phyloP scores from a whole-genome alignment of 257 asterid genomes.

The Rhazya stricta region DNA sequence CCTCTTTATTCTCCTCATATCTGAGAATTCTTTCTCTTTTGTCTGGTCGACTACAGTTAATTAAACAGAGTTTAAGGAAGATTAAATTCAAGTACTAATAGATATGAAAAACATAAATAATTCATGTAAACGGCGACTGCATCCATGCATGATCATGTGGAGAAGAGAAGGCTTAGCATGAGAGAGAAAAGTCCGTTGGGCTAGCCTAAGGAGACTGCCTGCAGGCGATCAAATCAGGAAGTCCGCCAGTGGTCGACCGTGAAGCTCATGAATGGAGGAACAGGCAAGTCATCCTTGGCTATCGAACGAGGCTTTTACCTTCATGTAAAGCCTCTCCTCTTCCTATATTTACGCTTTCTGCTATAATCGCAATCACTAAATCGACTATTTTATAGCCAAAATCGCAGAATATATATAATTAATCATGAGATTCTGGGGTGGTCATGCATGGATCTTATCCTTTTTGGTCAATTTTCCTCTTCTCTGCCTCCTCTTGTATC shows the following conservation, averaged over 20 bases:
- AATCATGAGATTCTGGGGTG: background rate
- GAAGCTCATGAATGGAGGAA: background rate
- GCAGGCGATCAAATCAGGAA: constrained; percentile 21
- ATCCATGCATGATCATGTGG: too few relatives aligned
- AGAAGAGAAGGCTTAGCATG: constrained; percentile 44
- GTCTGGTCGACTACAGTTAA: too few relatives aligned
- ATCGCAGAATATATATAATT: background rate
- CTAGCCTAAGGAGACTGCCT: constrained; percentile 53
- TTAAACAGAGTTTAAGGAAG: too few relatives aligned
- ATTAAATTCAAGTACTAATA: too few relatives aligned
- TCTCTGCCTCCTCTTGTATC: background rate
- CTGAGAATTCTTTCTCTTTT: too few relatives aligned
- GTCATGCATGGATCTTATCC: background rate
- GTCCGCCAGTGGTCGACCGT: background rate
- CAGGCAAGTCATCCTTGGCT: constrained; percentile 78
- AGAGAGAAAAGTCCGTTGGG: constrained; percentile 31
- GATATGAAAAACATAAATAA: too few relatives aligned
- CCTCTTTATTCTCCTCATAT: too few relatives aligned
- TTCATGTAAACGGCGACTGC: too few relatives aligned
- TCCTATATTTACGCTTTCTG: background rate
- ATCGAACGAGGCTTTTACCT: constrained; percentile 44
- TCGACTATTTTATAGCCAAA: background rate
- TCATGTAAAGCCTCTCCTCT: constrained; percentile 36
- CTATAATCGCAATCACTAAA: background rate
- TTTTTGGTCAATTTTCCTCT: background rate